These are phyloP conservation scores for Trichoderma asperellum DNA, from an alignment of 2,329 filamentous ascomycete species.

Conservation along the genomic window DNA sequence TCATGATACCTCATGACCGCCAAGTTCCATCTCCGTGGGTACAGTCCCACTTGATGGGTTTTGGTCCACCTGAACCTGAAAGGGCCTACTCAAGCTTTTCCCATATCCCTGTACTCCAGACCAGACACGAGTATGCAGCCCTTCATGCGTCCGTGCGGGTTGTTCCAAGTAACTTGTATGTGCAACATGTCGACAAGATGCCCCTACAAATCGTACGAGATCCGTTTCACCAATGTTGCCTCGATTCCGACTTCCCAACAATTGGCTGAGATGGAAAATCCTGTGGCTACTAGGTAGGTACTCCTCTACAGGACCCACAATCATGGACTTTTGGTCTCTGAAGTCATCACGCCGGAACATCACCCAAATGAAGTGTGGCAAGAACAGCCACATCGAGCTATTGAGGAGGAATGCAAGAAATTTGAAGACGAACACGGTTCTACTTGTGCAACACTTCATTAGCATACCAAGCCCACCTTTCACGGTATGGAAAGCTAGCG, in stretches of 20 bases:
- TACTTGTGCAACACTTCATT: not conserved
- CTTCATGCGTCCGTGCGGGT: not conserved
- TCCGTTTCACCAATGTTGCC: not conserved
- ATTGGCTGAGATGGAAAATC: not conserved
- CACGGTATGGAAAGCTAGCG: not conserved
- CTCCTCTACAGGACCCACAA: not conserved
- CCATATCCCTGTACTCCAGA: not conserved
- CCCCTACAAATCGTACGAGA: slow-evolving; percentile 20
- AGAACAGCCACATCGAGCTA: not conserved
- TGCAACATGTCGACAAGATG: slow-evolving; percentile 9
- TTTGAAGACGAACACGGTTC: not conserved
- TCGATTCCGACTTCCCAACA: not conserved
- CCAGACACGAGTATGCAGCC: not conserved
- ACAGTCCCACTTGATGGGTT: slow-evolving; percentile 4
- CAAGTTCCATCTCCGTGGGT: not conserved
- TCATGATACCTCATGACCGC: not conserved
- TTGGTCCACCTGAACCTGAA: not conserved
- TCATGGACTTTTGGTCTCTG: not conserved
- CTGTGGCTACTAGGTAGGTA: not conserved
- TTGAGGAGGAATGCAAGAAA: not conserved
- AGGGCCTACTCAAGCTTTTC: not conserved
- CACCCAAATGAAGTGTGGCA: not conserved
- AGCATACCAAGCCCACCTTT: not conserved
- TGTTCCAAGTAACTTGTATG: slow-evolving; percentile 6
- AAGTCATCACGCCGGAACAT: not conserved